Evolutionary conservation across 345 rosid genomes (phyloP).

Genomic region (Salix purpurea): DNA sequence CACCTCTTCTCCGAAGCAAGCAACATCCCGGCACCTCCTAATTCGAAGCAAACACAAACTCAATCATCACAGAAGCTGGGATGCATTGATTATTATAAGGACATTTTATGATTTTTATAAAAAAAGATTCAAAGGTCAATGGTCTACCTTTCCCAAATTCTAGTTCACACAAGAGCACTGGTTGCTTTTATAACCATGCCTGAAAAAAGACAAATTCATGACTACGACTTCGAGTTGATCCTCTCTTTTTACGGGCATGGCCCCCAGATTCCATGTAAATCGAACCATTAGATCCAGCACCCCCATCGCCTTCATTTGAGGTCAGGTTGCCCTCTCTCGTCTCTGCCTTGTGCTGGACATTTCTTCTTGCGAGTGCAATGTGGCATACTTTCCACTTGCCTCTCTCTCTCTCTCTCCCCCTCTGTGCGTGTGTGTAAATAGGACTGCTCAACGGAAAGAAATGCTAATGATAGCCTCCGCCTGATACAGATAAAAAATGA

Average conservation of each 20-base stretch:
- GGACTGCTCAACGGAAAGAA: constrained; percentile 17
- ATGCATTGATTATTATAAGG: neutral
- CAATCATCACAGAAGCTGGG: neutral
- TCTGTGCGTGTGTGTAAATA: too few species aligned
- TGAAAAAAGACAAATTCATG: constrained; percentile 4
- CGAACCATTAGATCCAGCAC: constrained; percentile 1
- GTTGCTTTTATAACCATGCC: neutral
- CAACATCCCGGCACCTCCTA: neutral
- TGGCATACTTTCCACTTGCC: constrained; percentile 11
- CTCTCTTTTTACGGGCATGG: neutral
- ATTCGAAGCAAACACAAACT: neutral
- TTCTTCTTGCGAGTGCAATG: neutral
- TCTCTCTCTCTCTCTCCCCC: neutral
- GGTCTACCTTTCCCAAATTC: neutral
- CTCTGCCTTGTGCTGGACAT: neutral
- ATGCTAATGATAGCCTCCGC: constrained; percentile 21
- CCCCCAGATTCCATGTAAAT: neutral
- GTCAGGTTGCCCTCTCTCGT: neutral
- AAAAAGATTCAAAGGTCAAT: neutral
- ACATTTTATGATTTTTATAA: neutral
- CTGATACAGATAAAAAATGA: constrained; percentile 8
- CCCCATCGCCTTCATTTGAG: neutral
- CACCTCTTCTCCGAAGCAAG: neutral
- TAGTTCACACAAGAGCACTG: neutral
- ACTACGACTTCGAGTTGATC: constrained; percentile 28